Evolutionary conservation across 176 grass and related monocot genomes (phyloP).

Genomic region (Panicum miliaceum): DNA sequence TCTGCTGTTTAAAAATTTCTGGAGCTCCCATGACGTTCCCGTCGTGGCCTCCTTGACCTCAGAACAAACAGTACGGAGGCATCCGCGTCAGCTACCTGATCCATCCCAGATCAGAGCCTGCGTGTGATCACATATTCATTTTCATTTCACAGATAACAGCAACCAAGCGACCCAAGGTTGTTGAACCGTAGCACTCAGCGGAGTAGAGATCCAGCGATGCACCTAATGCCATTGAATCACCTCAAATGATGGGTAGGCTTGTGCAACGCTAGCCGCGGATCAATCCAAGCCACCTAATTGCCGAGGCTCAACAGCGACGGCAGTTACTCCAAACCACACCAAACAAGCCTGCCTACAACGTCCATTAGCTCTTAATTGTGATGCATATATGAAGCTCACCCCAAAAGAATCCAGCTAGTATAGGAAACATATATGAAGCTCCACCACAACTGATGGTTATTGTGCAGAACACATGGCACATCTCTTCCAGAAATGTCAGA

Average conservation of each 20-base stretch:
- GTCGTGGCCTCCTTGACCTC: slow-evolving; percentile 5
- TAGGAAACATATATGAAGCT: neutral
- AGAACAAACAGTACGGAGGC: neutral
- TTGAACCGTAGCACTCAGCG: neutral
- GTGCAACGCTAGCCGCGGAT: slow-evolving; percentile 24
- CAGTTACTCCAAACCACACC: slow-evolving; percentile 39
- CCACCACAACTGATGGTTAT: slow-evolving; percentile 15
- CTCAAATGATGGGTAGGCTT: slow-evolving; percentile 10
- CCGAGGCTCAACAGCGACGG: slow-evolving; percentile 32
- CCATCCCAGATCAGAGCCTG: neutral
- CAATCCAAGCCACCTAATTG: slow-evolving; percentile 30
- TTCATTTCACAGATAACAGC: neutral
- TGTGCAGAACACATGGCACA: neutral
- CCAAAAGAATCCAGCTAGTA: slow-evolving; percentile 22
- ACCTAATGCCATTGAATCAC: slow-evolving; percentile 41
- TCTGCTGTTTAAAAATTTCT: neutral
- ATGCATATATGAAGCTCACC: neutral
- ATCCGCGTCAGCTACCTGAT: neutral
- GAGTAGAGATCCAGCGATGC: neutral
- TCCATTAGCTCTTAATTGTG: slow-evolving; percentile 26
- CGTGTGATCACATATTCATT: neutral
- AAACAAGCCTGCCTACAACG: slow-evolving; percentile 21
- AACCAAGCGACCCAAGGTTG: neutral
- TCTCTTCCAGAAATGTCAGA: neutral
- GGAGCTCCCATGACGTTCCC: neutral